Conservation (phyloP, 192 early-diverging fungal species). For the Backusella tuberculispora region DNA sequence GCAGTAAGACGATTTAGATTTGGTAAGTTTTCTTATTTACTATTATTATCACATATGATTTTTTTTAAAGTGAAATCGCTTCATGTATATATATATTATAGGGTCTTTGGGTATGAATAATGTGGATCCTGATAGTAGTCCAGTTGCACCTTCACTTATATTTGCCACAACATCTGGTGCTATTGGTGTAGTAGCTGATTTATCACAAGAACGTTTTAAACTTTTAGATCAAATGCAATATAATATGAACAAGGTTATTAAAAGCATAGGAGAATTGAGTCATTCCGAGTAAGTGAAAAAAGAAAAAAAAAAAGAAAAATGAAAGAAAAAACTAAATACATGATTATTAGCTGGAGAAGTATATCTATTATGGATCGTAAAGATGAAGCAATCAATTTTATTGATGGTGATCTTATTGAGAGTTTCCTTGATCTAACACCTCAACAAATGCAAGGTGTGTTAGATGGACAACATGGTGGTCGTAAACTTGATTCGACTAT, state of each 20-base stretch:
- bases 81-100: constrained; percentile 17
- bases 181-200: constrained; percentile 77
- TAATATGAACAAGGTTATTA: constrained; percentile 65
- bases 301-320: background rate
- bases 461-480: constrained; percentile 42
- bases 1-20: constrained; percentile 76
- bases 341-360: constrained; percentile 59
- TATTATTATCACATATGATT: background rate
- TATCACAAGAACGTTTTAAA: constrained; percentile 65
- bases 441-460: constrained; percentile 41
- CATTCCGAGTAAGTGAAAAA: constrained; percentile 51
- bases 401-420: constrained; percentile 97
- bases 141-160: constrained; percentile 58
- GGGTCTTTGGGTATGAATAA: constrained; percentile 80
- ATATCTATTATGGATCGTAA: constrained; percentile 60
- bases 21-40: constrained; percentile 53
- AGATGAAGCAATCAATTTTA: constrained; percentile 59
- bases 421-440: constrained; percentile 72
- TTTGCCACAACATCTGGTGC: constrained; percentile 82
- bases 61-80: background rate
- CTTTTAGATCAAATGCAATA: constrained; percentile 68
- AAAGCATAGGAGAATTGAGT: constrained; percentile 66
- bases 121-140: constrained; percentile 60
- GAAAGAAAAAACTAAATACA: background rate
- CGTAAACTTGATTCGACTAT: constrained; percentile 57